Base-by-base conservation (phyloP, 768 basidiomycete genomes). In the Trametes coccinea region DNA sequence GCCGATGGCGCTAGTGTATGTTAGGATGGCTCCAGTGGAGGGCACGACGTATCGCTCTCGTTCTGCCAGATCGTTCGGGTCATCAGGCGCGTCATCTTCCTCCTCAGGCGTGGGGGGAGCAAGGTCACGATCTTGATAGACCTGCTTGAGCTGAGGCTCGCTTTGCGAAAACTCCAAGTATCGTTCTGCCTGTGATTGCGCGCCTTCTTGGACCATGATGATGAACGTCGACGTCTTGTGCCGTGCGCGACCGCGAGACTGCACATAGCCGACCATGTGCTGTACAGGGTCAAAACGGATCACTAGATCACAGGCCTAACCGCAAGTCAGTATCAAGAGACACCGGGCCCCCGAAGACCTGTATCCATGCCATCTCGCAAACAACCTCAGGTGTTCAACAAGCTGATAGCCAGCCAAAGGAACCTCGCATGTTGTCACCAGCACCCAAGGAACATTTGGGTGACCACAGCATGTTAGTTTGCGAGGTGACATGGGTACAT, bases 261-360 rank as follows among this genome's bases (percentile, higher is more conserved):
- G 94, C 44, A 95, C 84, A 66, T 95, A 95, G 51, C 88, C 89
- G 17, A 89, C 87, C 83, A 94, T 87, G 62, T 93, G 91, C 43
- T 88, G 83, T 7, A 94, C 77, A 5, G 84, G 77, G 69, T 96
- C 93, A 66, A 93, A 95, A 5, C 93, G 90, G 65, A 95, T 80
- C 47, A 94, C 90, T 7, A 95, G 78, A 69, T 93, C 90, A 72
- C 93, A 95, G 10, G 88, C 88, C 89, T 92, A 37, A 4, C 17
- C 8, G 11, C n/a, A 46, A 17, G 48, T 65, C 33, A 68, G 64
- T 16, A 48, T 46, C 13, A 40, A 22, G 2, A 31, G 4, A n/a
- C n/a, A 43, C 2, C 31, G 7, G 5, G 5, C 30, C 16, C 5
- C 33, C 45, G 49, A 27, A 45, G n/a, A 29, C 31, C 17, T 33